Evolutionary conservation across 2,329 filamentous ascomycete species (phyloP).

Genomic region (Microsporum audouinii): DNA sequence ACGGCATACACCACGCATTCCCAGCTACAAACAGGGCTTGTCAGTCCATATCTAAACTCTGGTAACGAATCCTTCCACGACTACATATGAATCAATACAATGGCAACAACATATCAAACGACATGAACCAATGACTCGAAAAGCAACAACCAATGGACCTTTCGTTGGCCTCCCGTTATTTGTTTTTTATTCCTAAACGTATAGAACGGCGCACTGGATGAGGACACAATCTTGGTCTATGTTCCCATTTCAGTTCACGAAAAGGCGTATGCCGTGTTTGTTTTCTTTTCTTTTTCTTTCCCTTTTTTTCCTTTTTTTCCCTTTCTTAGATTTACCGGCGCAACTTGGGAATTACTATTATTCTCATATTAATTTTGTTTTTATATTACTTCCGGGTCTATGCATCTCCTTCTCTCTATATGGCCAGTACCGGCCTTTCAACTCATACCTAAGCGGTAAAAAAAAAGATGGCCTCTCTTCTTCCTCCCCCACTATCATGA

Average conservation of each 20-base stretch:
- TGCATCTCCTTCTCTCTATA: not conserved
- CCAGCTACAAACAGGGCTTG: not conserved
- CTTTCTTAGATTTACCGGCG: not conserved
- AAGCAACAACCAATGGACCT: not conserved
- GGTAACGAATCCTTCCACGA: not conserved
- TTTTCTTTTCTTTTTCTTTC: not conserved
- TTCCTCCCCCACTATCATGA: not conserved
- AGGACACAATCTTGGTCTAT: not conserved
- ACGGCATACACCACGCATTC: not conserved
- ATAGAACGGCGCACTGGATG: conserved; percentile 1
- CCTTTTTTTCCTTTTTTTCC: not conserved
- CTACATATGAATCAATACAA: not conserved
- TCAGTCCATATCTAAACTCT: not conserved
- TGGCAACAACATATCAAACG: not conserved
- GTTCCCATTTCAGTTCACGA: not conserved
- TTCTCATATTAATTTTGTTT: not conserved
- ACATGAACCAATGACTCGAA: not conserved
- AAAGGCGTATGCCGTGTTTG: not conserved
- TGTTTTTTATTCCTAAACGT: not conserved
- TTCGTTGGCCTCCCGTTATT: not conserved
- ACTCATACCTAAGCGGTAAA: not conserved
- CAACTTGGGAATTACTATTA: not conserved
- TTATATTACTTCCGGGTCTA: not conserved
- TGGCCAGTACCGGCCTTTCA: not conserved
- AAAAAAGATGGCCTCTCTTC: not conserved